These are phyloP conservation scores for Elongisporangium undulatum DNA, from an alignment of 352 stramenopile species.

Conservation along the genomic window DNA sequence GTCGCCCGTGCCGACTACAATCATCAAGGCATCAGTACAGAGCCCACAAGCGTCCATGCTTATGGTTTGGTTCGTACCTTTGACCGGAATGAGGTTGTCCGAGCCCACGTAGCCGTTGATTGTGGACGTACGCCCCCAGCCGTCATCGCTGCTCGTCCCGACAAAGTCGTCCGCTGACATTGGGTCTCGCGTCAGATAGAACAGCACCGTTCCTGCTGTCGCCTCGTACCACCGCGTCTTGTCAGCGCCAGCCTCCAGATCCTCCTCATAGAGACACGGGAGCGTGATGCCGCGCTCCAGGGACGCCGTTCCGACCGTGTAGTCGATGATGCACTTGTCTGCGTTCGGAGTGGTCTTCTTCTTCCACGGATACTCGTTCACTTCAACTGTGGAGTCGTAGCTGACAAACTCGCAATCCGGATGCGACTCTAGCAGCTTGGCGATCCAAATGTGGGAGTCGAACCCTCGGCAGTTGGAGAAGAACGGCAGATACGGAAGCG, in stretches of 20 bases:
- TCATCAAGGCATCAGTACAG: background rate
- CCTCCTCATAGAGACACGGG: slow-evolving; percentile 89
- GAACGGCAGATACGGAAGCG: slow-evolving; percentile 94
- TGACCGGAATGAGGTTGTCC: slow-evolving; percentile 71
- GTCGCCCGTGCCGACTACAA: slow-evolving; percentile 30
- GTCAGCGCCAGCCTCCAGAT: slow-evolving; percentile 67
- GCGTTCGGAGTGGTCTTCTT: slow-evolving; percentile 77
- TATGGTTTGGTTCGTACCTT: slow-evolving; percentile 25
- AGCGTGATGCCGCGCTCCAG: slow-evolving; percentile 77
- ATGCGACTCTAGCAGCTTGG: slow-evolving; percentile 94
- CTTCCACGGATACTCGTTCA: slow-evolving; percentile 90
- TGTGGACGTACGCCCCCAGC: slow-evolving; percentile 56
- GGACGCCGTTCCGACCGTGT: slow-evolving; percentile 23
- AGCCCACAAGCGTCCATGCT: background rate
- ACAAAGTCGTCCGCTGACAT: slow-evolving; percentile 59
- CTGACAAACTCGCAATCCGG: slow-evolving; percentile 87
- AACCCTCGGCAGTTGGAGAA: slow-evolving; percentile 95
- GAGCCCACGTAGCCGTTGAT: slow-evolving; percentile 52
- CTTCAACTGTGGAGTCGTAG: slow-evolving; percentile 87
- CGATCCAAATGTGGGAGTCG: slow-evolving; percentile 91
- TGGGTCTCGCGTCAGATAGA: slow-evolving; percentile 85
- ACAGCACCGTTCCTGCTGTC: slow-evolving; percentile 67
- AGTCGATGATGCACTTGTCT: slow-evolving; percentile 74
- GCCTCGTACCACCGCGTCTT: slow-evolving; percentile 89
- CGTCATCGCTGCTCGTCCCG: slow-evolving; percentile 13